Evolutionary conservation across 2,329 filamentous ascomycete genomes (phyloP).

Genomic region (Stachybotrys chartarum): DNA sequence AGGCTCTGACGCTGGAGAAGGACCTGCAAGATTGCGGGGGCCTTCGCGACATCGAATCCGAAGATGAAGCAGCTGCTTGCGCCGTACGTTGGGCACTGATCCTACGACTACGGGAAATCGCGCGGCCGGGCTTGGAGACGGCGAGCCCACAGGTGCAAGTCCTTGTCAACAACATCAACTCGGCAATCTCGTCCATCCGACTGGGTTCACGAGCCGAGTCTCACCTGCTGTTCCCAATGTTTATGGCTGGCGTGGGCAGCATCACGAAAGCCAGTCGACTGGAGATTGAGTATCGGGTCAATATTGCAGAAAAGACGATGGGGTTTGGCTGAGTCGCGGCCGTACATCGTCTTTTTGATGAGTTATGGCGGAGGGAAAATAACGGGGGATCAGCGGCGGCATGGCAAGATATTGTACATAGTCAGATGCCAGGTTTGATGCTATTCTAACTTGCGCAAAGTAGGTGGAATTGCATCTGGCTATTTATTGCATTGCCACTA

Average conservation of each 20-base stretch:
- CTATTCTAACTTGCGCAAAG: too few species aligned
- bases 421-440: not conserved
- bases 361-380: not conserved
- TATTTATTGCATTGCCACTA: too few species aligned
- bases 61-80: not conserved
- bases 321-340: not conserved
- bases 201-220: not conserved
- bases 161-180: not conserved
- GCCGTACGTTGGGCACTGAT: not conserved
- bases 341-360: not conserved
- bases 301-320: not conserved
- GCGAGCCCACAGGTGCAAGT: not conserved
- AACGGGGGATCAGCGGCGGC: slow-evolving; percentile 4
- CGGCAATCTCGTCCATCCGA: not conserved
- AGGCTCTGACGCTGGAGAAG: too few species aligned
- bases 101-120: not conserved
- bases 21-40: not conserved
- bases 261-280: not conserved
- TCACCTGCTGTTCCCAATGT: not conserved
- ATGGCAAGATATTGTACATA: not conserved
- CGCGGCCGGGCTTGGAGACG: not conserved
- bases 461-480: too few species aligned
- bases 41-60: not conserved
- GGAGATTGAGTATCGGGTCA: not conserved
- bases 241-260: not conserved